Evolutionary conservation across 228 moss, liverwort and hornwort genomes (phyloP).

Genomic region (Sphagnum magellanicum): DNA sequence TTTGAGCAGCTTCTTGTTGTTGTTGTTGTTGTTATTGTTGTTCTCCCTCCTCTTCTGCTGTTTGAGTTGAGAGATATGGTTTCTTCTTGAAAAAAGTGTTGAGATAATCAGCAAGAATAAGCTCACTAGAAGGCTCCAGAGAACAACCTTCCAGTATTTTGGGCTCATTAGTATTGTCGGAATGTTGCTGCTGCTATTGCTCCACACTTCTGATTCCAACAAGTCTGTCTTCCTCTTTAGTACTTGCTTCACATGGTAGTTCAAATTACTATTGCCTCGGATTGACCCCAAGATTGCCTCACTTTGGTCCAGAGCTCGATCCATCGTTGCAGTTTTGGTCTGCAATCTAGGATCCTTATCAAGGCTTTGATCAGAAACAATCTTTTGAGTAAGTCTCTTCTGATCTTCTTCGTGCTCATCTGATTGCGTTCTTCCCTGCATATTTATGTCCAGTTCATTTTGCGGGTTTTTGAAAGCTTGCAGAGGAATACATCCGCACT

Average conservation of each 20-base stretch:
- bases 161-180: constrained; percentile 14
- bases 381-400: too few relatives aligned
- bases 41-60: too few relatives aligned
- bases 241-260: not conserved
- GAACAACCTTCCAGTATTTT: constrained; percentile 50
- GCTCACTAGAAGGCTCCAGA: constrained; percentile 48
- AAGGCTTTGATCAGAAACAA: too few relatives aligned
- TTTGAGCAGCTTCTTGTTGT: too few relatives aligned
- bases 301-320: too few relatives aligned
- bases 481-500: constrained; percentile 37
- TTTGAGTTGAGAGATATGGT: too few relatives aligned
- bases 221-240: not conserved
- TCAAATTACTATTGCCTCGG: too few relatives aligned
- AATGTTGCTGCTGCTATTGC: not conserved
- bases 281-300: too few relatives aligned
- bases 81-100: constrained; percentile 31
- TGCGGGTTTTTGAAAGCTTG: not conserved
- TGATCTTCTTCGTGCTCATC: too few relatives aligned
- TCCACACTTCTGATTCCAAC: not conserved
- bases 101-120: constrained; percentile 46
- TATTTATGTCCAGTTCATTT: not conserved
- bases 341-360: not conserved
- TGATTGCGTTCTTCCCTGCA: not conserved
- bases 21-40: too few relatives aligned
- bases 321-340: not conserved